These are phyloP conservation scores for Aspergillus sp. DNA, from an alignment of 2,329 filamentous ascomycete species.

Conservation along the genomic window DNA sequence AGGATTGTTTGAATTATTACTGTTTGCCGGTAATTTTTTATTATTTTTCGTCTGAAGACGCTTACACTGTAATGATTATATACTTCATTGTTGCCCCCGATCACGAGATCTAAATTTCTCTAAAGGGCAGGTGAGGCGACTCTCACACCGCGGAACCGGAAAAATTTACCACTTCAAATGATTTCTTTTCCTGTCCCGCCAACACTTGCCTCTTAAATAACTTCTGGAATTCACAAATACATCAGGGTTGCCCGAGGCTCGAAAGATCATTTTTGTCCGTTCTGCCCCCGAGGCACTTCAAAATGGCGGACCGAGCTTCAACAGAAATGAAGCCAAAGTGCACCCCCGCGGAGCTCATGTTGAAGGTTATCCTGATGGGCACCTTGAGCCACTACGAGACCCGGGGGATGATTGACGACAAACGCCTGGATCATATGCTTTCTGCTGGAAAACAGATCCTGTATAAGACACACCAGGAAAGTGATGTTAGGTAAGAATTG, in stretches of 20 bases:
- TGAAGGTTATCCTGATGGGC: conserved; percentile 49
- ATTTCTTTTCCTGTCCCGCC: conserved; percentile 17
- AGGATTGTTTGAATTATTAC: background rate
- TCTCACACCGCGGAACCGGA: conserved; percentile 18
- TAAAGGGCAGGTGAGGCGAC: conserved; percentile 19
- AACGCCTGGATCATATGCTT: conserved; percentile 57
- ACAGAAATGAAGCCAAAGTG: conserved; percentile 37
- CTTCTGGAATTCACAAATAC: background rate
- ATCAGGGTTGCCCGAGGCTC: background rate
- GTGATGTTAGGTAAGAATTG: conserved; percentile 49
- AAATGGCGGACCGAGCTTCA: conserved; percentile 34
- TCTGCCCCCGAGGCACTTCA: conserved; percentile 9
- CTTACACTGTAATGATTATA: background rate
- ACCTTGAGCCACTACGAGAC: conserved; percentile 60
- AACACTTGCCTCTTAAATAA: conserved; percentile 3
- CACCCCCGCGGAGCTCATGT: conserved; percentile 47
- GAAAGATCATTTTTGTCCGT: background rate
- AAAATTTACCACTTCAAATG: conserved; percentile 20
- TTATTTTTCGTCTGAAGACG: background rate
- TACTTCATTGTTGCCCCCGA: background rate
- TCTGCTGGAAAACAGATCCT: conserved; percentile 61
- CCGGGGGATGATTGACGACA: conserved; percentile 59
- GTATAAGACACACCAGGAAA: conserved; percentile 57
- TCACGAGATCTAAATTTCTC: conserved; percentile 7
- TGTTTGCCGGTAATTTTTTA: background rate